Evolutionary conservation across 2,329 filamentous ascomycete species (phyloP), one percentile per base, ranked within the genome.

Genomic region (Trichophyton mentagrophytes): DNA sequence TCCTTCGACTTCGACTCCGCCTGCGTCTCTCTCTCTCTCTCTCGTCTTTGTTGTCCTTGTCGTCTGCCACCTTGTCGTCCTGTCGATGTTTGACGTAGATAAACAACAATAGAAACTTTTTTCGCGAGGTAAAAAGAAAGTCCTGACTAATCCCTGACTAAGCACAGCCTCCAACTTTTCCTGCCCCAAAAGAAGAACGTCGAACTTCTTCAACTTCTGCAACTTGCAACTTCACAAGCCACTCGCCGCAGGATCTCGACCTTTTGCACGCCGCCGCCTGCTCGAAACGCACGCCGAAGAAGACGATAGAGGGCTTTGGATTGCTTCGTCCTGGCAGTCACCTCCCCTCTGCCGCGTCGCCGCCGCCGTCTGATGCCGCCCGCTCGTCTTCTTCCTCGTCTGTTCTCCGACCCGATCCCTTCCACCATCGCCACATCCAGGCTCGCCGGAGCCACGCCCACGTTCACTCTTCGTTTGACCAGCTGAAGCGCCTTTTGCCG

Each of bases 401-500:
- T 25, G 7, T 42, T 44, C 36, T 11, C 17, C 55, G 36, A 25
- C 17, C 36, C 17, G 33, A 44, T 44, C 27, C 27, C 51, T 30
- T 17, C 40, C 49, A 55, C 33, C 49, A 55, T 55, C 49, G 49
- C 55, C 55, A 57, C 55, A 57, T 57, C 40, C 55, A 57, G 36
- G 55, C 55, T 33, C 55, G 33, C 15, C 38, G 36, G 17, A 42
- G 22, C 58, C 56, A 25, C 59, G 57, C 47, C 61, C 51, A 60
- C 30, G 17, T 42, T 58, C 58, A 53, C 62, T 56, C 60, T 61
- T 40, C 53, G n/a, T 58, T 44, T 60, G 58, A 51, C 62, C 58
- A 57, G 30, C 62, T 60, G 22, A 58, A 56, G 58, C 60, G 56
- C 49, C 59, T 59, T 36, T 36, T 60, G 46, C 42, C 55, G 15